phyloP scores from a whole-genome alignment of 2,329 filamentous ascomycete genomes.

The Ceratocystis albifundus region DNA sequence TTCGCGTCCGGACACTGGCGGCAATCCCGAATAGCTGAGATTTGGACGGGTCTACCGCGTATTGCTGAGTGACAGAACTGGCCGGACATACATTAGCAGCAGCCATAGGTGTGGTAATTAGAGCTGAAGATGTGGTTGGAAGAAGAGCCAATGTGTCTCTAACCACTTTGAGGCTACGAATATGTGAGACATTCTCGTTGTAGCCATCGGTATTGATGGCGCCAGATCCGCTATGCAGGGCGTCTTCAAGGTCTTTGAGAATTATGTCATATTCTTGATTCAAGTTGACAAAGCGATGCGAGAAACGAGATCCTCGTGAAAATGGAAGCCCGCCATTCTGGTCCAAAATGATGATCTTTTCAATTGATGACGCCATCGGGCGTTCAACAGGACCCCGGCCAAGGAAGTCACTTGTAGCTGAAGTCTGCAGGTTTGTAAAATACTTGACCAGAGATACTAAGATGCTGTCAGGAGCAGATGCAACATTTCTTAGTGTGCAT shows the following conservation, averaged over 20 bases:
- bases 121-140: conserved; percentile 70
- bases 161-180: conserved; percentile 61
- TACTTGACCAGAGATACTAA: conserved; percentile 67
- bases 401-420: conserved; percentile 14
- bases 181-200: conserved; percentile 37
- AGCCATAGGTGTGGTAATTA: conserved; percentile 78
- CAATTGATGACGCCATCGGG: conserved; percentile 49
- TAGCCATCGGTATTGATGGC: conserved; percentile 5
- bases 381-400: conserved; percentile 8
- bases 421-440: conserved; percentile 54
- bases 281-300: conserved; percentile 67
- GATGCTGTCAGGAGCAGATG: conserved; percentile 45
- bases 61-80: conserved; percentile 33
- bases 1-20: conserved; percentile 33
- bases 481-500: conserved; percentile 13
- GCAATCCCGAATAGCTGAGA: conserved; percentile 21
- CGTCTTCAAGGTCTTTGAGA: conserved; percentile 36
- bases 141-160: conserved; percentile 61
- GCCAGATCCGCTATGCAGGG: conserved; percentile 23
- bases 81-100: conserved; percentile 44
- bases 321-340: conserved; percentile 74
- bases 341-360: conserved; percentile 82
- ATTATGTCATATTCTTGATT: conserved; percentile 73
- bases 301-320: conserved; percentile 31
- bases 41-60: background rate